phyloP scores from a whole-genome alignment of 2,329 filamentous ascomycete genomes.

The Paraphoma sp. region DNA sequence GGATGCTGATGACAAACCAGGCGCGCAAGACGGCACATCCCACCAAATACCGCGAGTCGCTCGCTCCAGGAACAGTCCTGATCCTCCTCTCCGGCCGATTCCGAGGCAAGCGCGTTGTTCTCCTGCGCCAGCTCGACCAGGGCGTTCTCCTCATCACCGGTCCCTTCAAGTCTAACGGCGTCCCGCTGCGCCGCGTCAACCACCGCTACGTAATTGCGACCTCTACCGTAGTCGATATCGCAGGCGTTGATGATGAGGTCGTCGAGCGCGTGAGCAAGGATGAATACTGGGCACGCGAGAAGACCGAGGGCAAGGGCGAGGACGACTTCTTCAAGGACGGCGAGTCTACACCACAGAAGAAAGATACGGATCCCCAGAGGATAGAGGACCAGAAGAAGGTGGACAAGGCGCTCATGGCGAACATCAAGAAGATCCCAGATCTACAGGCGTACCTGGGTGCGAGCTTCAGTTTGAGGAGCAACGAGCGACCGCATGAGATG shows the following conservation, averaged over 20 bases:
- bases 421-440: conserved; percentile 96
- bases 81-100: conserved; percentile 99
- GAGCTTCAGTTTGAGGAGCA: conserved; percentile 97
- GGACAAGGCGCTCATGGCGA: conserved; percentile 91
- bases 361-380: conserved; percentile 87
- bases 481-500: conserved; percentile 99
- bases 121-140: conserved; percentile 94
- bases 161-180: conserved; percentile 99
- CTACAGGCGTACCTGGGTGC: conserved; percentile 90
- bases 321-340: conserved; percentile 99
- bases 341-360: conserved; percentile 87
- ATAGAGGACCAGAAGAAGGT: conserved; percentile 98
- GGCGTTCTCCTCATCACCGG: conserved; percentile 98
- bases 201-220: conserved; percentile 92
- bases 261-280: conserved; percentile 78
- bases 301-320: conserved; percentile 89
- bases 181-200: conserved; percentile 92
- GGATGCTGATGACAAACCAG: conserved; percentile 56
- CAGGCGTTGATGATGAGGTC: conserved; percentile 73
- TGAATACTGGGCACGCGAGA: conserved; percentile 97
- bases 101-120: conserved; percentile 98
- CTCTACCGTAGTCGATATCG: conserved; percentile 81
- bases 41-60: conserved; percentile 84
- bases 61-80: conserved; percentile 92
- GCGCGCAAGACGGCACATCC: conserved; percentile 92